Evolutionary conservation across 768 basidiomycete species (phyloP), one percentile per base, ranked within the genome.

Genomic region (Suillus ampliporus): DNA sequence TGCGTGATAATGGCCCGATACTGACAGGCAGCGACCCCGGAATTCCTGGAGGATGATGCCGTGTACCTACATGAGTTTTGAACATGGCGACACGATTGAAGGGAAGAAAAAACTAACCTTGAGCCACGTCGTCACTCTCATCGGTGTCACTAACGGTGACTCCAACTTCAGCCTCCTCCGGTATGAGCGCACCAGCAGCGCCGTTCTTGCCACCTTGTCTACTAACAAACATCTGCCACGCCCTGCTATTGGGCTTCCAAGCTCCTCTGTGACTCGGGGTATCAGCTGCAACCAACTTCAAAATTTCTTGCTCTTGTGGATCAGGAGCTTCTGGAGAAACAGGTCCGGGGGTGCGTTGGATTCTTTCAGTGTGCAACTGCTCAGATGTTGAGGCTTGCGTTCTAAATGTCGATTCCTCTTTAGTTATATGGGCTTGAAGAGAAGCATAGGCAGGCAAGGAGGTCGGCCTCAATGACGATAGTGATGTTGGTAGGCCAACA

Each of bases 401-500:
- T 40, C 23, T 41, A 19, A 19, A 13, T 8, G 64, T 41, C 23
- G 44, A 37, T 34, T 54, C 44, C 43, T 58, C 64, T 14, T 53
- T 35, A 4, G 34, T 15, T 7, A 19, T 47, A 19, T 62, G 68
- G 11, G 71, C 68, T 14, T 84, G 86, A 58, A 86, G 76, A 59
- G 82, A 72, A n/a, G 89, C 89, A 34, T 88, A 87, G 15, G 77
- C 77, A 1, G 91, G 91, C n/a, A 92, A 80, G 15, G 91, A 91
- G 5, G 83, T 74, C 1, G 90, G 90, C 35, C 90, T 83, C 38
- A 92, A 76, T 19, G 81, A 76, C 17, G 84, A 82, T 53, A 91
- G 78, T 1, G 87, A 84, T n/a, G 80, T 80, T 1, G 87, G 84
- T 47, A 89, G 71, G 21, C 81, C 81, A 4, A 79, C 74, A 28